phyloP scores from a whole-genome alignment of 768 basidiomycete species.

The Holtermanniella nyarrowii region DNA sequence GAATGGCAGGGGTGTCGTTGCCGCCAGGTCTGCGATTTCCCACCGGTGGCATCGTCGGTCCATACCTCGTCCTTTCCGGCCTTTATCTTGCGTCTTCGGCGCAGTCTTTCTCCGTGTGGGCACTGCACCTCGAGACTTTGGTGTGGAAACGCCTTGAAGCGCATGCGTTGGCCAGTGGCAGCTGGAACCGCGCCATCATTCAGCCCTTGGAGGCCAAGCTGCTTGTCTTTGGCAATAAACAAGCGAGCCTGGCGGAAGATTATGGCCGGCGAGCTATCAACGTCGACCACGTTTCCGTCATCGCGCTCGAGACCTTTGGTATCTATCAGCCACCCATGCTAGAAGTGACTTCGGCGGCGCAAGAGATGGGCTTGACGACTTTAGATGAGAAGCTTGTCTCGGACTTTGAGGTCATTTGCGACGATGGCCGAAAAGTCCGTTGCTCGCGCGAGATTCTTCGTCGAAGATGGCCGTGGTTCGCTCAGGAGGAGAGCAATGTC shows the following conservation, averaged over 20 bases:
- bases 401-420: constrained; percentile 87
- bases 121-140: constrained; percentile 58
- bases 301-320: constrained; percentile 88
- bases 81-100: constrained; percentile 90
- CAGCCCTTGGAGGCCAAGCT: constrained; percentile 79
- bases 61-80: constrained; percentile 76
- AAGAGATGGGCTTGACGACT: constrained; percentile 71
- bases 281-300: constrained; percentile 69
- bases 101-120: constrained; percentile 95
- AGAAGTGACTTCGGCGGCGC: constrained; percentile 57
- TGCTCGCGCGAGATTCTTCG: constrained; percentile 78
- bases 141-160: constrained; percentile 31
- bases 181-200: constrained; percentile 87
- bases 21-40: constrained; percentile 96
- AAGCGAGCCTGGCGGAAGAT: constrained; percentile 31
- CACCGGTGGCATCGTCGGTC: constrained; percentile 81
- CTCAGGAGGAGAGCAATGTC: constrained; percentile 15
- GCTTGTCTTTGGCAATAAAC: constrained; percentile 79
- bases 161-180: constrained; percentile 61
- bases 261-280: constrained; percentile 37
- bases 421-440: constrained; percentile 71
- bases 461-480: constrained; percentile 93
- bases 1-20: constrained; percentile 64
- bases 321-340: constrained; percentile 75
- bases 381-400: constrained; percentile 70